Evolutionary conservation across 257 asterid species (phyloP).

Genomic region (Ocimum tenuiflorum): DNA sequence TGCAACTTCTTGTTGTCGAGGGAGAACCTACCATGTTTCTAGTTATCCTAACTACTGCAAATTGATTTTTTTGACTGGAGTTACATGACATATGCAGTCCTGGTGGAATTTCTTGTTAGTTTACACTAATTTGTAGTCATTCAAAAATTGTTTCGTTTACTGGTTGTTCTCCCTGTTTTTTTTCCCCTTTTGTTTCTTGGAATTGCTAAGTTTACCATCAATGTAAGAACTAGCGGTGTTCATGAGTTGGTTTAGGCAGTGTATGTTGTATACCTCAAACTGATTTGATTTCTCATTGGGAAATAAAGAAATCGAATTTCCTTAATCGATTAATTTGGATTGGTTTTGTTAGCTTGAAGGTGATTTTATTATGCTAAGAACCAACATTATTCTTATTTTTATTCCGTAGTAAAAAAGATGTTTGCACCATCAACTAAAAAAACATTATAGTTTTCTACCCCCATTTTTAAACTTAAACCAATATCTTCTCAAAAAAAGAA

Average conservation of each 20-base stretch:
- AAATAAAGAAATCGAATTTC: too few species aligned
- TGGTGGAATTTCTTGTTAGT: neutral
- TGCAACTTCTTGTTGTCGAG: conserved; percentile 67
- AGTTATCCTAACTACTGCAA: neutral
- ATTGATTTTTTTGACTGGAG: conserved; percentile 11
- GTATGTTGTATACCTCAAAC: too few species aligned
- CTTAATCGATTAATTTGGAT: too few species aligned
- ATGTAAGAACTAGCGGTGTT: neutral
- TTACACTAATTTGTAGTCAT: neutral
- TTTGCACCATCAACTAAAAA: too few species aligned
- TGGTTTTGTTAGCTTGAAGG: too few species aligned
- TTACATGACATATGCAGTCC: neutral
- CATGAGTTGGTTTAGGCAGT: neutral
- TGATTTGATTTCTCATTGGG: too few species aligned
- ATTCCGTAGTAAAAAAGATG: too few species aligned
- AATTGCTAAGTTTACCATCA: neutral
- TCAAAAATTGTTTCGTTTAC: neutral
- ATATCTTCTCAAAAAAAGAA: too few species aligned
- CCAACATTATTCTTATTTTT: too few species aligned
- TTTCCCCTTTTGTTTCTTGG: neutral
- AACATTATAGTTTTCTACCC: too few species aligned
- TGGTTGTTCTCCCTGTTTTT: neutral
- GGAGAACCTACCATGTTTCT: conserved; percentile 45
- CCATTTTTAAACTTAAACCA: too few species aligned
- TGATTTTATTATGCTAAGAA: too few species aligned